Evolutionary conservation across 805 yeast genomes (phyloP).

Genomic region (Candida dajiaensis): DNA sequence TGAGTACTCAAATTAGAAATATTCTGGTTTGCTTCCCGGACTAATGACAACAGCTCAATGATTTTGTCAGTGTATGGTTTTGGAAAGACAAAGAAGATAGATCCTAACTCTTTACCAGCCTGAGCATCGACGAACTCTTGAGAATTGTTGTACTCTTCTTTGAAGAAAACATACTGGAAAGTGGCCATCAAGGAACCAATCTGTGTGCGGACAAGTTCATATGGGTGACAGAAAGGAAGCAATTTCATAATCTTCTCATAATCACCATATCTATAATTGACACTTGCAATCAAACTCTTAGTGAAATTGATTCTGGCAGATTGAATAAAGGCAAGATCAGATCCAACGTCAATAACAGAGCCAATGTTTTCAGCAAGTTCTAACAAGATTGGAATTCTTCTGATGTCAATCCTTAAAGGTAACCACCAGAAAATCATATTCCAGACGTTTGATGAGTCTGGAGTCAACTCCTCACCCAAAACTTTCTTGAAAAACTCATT

Average conservation of each 20-base stretch:
- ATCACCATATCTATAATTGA: constrained; percentile 50
- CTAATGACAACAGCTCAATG: constrained; percentile 36
- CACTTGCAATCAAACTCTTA: constrained; percentile 41
- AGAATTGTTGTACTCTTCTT: constrained; percentile 35
- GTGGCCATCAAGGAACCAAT: constrained; percentile 48
- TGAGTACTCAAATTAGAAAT: constrained; percentile 40
- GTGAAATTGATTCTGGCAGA: constrained; percentile 55
- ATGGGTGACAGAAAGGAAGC: constrained; percentile 53
- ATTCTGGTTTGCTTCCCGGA: constrained; percentile 34
- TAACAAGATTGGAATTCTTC: constrained; percentile 56
- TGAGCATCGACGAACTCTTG: constrained; percentile 36
- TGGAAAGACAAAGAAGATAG: constrained; percentile 25
- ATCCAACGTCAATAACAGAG: constrained; percentile 34
- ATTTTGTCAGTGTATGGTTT: constrained; percentile 31
- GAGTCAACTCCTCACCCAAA: constrained; percentile 56
- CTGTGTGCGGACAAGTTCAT: constrained; percentile 64
- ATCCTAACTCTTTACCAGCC: constrained; percentile 30
- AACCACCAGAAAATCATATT: constrained; percentile 68
- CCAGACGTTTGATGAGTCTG: constrained; percentile 75
- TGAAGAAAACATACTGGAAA: constrained; percentile 35
- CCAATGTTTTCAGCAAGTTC: constrained; percentile 40
- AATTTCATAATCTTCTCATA: constrained; percentile 37
- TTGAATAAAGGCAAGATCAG: constrained; percentile 60
- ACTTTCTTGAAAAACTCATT: constrained; percentile 37
- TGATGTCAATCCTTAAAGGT: constrained; percentile 56